phyloP scores from a whole-genome alignment of 768 basidiomycete genomes.

The Neoboletus magnificus region DNA sequence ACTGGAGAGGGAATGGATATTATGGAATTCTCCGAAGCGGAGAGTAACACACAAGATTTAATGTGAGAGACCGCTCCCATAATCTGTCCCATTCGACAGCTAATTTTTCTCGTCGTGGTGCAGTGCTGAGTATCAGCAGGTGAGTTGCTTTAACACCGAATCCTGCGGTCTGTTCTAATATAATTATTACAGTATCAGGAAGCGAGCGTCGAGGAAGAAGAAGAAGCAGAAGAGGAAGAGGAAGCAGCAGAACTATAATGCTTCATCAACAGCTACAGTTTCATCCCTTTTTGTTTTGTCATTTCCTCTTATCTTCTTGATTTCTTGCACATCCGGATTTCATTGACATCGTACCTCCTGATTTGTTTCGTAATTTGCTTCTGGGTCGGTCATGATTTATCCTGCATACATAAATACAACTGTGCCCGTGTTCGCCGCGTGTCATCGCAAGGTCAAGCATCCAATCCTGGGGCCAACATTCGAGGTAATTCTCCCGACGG shows the following conservation, averaged over 20 bases:
- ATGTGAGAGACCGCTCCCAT: slow-evolving; percentile 52
- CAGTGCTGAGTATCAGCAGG: slow-evolving; percentile 90
- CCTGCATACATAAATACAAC: neutral
- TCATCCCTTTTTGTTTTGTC: neutral
- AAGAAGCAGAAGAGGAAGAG: slow-evolving; percentile 37
- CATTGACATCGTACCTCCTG: slow-evolving; percentile 12
- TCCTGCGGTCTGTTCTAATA: neutral
- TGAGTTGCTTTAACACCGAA: slow-evolving; percentile 23
- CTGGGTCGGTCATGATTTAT: slow-evolving; percentile 7
- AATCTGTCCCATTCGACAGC: neutral
- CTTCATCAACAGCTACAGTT: neutral
- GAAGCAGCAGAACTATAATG: slow-evolving; percentile 31
- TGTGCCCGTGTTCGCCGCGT: neutral
- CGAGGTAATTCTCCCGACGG: neutral
- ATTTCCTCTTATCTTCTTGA: neutral
- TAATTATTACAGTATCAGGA: slow-evolving; percentile 53
- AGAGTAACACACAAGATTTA: slow-evolving; percentile 76
- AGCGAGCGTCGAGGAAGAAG: slow-evolving; percentile 45
- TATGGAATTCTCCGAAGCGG: slow-evolving; percentile 81
- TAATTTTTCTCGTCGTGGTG: slow-evolving; percentile 6
- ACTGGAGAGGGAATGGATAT: slow-evolving; percentile 89
- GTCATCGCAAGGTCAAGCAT: neutral
- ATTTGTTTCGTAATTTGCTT: slow-evolving; percentile 21
- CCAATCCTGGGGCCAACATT: too few relatives aligned
- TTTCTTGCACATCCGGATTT: slow-evolving; percentile 1